Conservation (phyloP, 345 rosid species). For the Acer saccharum region DNA sequence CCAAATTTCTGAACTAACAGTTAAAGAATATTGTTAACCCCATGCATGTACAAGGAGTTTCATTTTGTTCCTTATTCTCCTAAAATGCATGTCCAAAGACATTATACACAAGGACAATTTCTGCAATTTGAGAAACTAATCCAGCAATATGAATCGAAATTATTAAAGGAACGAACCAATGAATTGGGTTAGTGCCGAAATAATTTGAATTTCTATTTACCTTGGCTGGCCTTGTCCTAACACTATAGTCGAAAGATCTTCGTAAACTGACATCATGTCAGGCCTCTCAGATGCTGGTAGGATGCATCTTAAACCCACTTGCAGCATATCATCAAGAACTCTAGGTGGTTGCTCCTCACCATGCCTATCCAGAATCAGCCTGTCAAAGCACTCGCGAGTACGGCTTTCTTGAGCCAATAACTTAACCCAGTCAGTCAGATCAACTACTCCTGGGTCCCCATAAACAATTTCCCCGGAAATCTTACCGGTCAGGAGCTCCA, state of each 20-base stretch:
- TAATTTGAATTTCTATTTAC: slow-evolving; percentile 18
- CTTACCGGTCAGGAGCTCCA: slow-evolving; percentile 79
- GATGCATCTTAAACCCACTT: slow-evolving; percentile 70
- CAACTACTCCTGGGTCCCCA: slow-evolving; percentile 59
- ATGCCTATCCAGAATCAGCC: slow-evolving; percentile 31
- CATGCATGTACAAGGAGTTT: slow-evolving; percentile 10
- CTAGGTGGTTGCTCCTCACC: slow-evolving; percentile 27
- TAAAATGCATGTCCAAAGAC: slow-evolving; percentile 9
- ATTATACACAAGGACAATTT: slow-evolving; percentile 23
- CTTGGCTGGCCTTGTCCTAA: slow-evolving; percentile 14
- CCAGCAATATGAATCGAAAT: not conserved
- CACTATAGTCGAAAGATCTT: slow-evolving; percentile 50
- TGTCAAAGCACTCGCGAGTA: slow-evolving; percentile 62
- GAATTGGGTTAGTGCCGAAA: slow-evolving; percentile 24
- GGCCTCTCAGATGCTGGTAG: slow-evolving; percentile 83
- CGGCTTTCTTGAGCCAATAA: slow-evolving; percentile 57
- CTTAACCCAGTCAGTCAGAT: slow-evolving; percentile 83
- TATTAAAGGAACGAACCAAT: slow-evolving; percentile 1
- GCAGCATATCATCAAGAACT: slow-evolving; percentile 51
- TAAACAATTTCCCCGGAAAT: slow-evolving; percentile 67
- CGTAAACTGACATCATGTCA: slow-evolving; percentile 64
- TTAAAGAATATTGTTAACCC: slow-evolving; percentile 6
- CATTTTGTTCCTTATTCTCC: not conserved
- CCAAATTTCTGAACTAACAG: not conserved
- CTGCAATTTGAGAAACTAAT: not conserved